Evolutionary conservation across 345 rosid genomes (phyloP).

Genomic region (Limnanthes douglasii): DNA sequence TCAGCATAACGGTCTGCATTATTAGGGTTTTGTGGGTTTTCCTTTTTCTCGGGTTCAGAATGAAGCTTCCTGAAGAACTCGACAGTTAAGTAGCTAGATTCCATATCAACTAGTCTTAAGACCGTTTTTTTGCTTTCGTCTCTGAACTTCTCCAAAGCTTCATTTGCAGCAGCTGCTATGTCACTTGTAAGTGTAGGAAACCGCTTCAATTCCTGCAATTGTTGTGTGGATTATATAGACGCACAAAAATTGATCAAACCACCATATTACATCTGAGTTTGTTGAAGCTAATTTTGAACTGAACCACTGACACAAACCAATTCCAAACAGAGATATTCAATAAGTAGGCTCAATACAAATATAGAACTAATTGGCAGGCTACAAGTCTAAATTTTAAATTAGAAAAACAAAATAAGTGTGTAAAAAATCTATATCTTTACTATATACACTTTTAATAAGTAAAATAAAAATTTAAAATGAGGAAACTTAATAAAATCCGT

Average conservation of each 20-base stretch:
- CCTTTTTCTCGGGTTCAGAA: conserved; percentile 64
- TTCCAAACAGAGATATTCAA: too few species aligned
- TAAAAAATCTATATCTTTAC: too few species aligned
- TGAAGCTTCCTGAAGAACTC: conserved; percentile 95
- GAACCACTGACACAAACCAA: too few species aligned
- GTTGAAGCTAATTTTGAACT: not conserved
- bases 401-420: too few species aligned
- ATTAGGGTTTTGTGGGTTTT: conserved; percentile 23
- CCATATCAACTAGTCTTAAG: conserved; percentile 86
- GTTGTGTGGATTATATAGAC: not conserved
- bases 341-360: too few species aligned
- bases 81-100: conserved; percentile 89
- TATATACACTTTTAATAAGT: too few species aligned
- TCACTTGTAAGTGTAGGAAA: conserved; percentile 80
- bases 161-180: conserved; percentile 90
- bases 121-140: conserved; percentile 91
- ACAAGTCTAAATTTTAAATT: too few species aligned
- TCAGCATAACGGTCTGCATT: conserved; percentile 58
- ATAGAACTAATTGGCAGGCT: not conserved
- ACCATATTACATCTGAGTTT: not conserved
- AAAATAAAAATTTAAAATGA: too few species aligned
- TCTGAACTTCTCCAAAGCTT: conserved; percentile 83
- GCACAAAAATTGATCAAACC: not conserved
- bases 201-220: conserved; percentile 75
- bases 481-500: too few species aligned